Percentiles rank a stretch among this genome's conserved stretches.
Conservation (phyloP, 2,329 filamentous ascomycete species). For the Monosporascus ibericus region DNA sequence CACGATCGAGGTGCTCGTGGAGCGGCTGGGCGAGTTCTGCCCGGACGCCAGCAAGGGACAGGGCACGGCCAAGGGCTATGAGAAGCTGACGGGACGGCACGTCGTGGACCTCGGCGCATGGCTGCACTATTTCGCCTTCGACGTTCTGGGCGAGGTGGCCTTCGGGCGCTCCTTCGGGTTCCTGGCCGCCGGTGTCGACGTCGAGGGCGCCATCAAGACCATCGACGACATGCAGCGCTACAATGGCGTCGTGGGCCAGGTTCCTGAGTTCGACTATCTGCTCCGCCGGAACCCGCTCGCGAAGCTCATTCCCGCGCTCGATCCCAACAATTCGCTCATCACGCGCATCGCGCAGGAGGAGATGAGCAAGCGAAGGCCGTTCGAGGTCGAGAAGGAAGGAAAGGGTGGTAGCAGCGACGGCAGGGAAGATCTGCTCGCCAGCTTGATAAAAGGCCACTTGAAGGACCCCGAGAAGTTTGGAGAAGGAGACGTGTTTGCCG, state of each 20-base stretch:
- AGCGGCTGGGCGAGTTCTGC: conserved; percentile 36
- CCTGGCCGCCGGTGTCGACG: conserved; percentile 41
- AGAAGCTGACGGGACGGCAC: conserved; percentile 3
- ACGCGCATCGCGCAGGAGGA: conserved; percentile 47
- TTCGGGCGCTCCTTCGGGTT: conserved; percentile 49
- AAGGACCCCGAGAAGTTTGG: conserved; percentile 41
- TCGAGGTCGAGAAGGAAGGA: conserved; percentile 38
- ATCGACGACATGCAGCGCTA: conserved; percentile 48
- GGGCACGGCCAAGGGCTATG: not conserved
- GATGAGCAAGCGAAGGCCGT: conserved; percentile 39
- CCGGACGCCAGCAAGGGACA: conserved; percentile 5
- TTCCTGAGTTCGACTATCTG: conserved; percentile 42
- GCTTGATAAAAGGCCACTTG: conserved; percentile 45
- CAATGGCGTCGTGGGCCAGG: conserved; percentile 45
- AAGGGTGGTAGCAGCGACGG: conserved; percentile 34
- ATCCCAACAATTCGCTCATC: conserved; percentile 39
- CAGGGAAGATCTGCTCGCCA: conserved; percentile 44
- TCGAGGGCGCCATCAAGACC: conserved; percentile 44
- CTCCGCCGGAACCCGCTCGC: conserved; percentile 45
- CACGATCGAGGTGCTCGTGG: conserved; percentile 39
- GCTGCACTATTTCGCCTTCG: conserved; percentile 39
- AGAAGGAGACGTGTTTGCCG: conserved; percentile 50
- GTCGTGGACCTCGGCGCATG: conserved; percentile 41
- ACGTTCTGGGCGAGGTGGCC: conserved; percentile 46
- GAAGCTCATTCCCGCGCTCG: conserved; percentile 32